A percentile compares a stretch with the other conserved stretches of the same genome.
phyloP scores from a whole-genome alignment of 179 eudicot species.

The Amaranthus tricolor region DNA sequence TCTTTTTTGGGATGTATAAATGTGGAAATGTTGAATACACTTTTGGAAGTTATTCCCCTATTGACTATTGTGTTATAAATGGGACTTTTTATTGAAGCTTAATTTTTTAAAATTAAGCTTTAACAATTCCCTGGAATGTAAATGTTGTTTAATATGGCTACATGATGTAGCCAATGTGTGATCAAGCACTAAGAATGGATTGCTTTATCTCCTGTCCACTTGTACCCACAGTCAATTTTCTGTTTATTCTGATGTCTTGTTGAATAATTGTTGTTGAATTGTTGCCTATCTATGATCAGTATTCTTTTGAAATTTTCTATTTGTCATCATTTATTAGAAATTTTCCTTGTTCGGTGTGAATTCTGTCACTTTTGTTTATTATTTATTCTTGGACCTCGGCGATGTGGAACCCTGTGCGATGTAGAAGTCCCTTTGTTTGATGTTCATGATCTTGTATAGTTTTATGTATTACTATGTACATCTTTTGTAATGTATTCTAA shows the following conservation, averaged over 20 bases:
- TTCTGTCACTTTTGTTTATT: not conserved
- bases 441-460: not conserved
- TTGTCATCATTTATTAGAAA: not conserved
- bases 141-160: conserved; percentile 10
- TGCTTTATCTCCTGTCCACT: not conserved
- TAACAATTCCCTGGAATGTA: not conserved
- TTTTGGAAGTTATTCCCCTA: not conserved
- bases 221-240: not conserved
- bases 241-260: not conserved
- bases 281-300: not conserved
- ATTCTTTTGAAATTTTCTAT: not conserved
- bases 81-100: not conserved
- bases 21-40: not conserved
- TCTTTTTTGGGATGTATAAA: not conserved
- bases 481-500: not conserved
- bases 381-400: not conserved
- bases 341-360: not conserved
- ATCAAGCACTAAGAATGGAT: not conserved
- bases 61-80: not conserved
- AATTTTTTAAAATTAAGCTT: not conserved
- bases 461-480: not conserved
- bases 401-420: not conserved
- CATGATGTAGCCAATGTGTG: not conserved
- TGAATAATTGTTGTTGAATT: not conserved
- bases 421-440: not conserved